Conservation (phyloP, 495 filamentous ascomycete species). For the Lophiotrema nucula region DNA sequence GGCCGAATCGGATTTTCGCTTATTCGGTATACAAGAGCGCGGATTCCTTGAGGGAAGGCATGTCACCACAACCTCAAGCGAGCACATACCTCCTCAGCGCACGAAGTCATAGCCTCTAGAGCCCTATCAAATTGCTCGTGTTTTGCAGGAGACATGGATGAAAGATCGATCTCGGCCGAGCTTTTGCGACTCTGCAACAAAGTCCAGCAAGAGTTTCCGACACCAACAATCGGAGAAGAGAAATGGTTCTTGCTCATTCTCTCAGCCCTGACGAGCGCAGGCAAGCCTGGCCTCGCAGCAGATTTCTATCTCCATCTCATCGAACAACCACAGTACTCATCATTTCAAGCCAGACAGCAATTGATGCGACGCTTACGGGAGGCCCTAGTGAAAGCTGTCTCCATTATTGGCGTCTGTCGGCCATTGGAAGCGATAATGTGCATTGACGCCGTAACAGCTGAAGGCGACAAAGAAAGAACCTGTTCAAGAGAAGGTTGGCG, state of each 20-base stretch:
- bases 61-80: no score
- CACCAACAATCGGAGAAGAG: background rate
- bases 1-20: no score
- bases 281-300: conserved; percentile 1
- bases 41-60: no score
- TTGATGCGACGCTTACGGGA: conserved; percentile 2
- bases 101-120: no score
- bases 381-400: conserved; percentile 4
- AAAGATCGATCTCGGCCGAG: no score
- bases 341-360: background rate
- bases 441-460: background rate
- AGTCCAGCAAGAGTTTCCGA: background rate
- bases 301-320: conserved; percentile 10
- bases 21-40: no score
- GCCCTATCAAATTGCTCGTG: no score
- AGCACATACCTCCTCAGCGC: no score
- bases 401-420: background rate
- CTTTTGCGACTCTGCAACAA: background rate
- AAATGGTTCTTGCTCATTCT: conserved; percentile 6
- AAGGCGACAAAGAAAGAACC: conserved; percentile 4
- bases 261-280: conserved; percentile 1
- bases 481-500: background rate
- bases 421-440: conserved; percentile 10
- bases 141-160: no score
- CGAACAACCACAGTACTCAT: background rate